Percentiles rank a stretch among this genome's conserved stretches.
These are phyloP conservation scores for Blastobotrys terrestris DNA, from an alignment of 805 yeast species.

Conservation along the genomic window DNA sequence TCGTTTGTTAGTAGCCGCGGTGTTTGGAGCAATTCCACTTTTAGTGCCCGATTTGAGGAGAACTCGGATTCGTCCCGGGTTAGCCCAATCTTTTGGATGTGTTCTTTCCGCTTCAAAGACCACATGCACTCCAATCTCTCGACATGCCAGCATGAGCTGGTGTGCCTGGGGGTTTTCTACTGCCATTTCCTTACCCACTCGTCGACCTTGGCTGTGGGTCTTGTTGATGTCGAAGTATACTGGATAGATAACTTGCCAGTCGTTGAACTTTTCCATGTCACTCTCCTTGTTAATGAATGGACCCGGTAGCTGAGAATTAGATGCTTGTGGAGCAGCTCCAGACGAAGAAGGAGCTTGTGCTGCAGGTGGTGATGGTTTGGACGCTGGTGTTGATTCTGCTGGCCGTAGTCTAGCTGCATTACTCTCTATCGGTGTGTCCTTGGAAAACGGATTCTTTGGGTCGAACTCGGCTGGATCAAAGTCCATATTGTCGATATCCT, in stretches of 20 bases:
- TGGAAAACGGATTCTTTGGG: constrained; percentile 38
- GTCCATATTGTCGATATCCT: constrained; percentile 78
- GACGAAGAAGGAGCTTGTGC: constrained; percentile 4
- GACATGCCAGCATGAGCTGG: constrained; percentile 65
- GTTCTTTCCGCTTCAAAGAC: constrained; percentile 59
- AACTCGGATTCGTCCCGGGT: constrained; percentile 92
- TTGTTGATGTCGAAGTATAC: constrained; percentile 82
- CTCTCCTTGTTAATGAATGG: constrained; percentile 46
- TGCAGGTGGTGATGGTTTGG: constrained; percentile 2
- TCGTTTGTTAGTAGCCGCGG: constrained; percentile 47
- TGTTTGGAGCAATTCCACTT: constrained; percentile 20
- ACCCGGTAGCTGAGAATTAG: constrained; percentile 5
- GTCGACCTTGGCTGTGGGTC: constrained; percentile 74
- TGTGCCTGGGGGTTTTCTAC: constrained; percentile 86
- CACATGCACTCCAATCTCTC: constrained; percentile 32
- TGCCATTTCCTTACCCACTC: constrained; percentile 62
- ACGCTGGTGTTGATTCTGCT: constrained; percentile 10
- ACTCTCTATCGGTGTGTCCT: constrained; percentile 16
- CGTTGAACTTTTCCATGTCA: constrained; percentile 51
- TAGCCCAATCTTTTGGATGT: constrained; percentile 96
- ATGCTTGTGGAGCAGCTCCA: constrained; percentile 10
- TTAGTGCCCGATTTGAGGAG: constrained; percentile 49
- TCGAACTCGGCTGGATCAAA: constrained; percentile 92
- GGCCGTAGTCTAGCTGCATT: constrained; percentile 11
- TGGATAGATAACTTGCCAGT: constrained; percentile 77